These are phyloP conservation scores for Diophrys sp. DNA, from an alignment of 73 alveolate genomes.

Conservation along the genomic window DNA sequence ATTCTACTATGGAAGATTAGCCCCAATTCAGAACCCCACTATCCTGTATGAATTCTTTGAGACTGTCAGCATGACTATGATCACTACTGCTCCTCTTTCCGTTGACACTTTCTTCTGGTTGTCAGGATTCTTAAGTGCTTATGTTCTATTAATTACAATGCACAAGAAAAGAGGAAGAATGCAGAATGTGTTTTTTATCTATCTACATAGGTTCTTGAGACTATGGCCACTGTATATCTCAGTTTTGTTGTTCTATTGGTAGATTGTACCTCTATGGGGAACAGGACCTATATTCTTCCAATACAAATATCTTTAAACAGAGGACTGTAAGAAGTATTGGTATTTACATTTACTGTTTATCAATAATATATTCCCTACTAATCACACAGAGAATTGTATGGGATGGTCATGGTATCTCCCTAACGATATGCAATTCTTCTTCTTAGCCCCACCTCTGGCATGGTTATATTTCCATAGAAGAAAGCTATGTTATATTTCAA, in stretches of 20 bases:
- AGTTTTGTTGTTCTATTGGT: background rate
- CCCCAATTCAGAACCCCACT: background rate
- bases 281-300: conserved; percentile 10
- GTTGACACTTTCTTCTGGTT: conserved; percentile 40
- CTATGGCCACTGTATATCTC: background rate
- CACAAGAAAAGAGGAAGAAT: background rate
- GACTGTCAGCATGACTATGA: background rate
- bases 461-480: conserved; percentile 4
- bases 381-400: conserved; percentile 1
- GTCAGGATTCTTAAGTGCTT: conserved; percentile 47
- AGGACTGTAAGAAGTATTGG: conserved; percentile 51
- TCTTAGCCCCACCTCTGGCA: conserved; percentile 7
- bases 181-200: background rate
- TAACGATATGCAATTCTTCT: conserved; percentile 41
- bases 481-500: background rate
- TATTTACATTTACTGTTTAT: conserved; percentile 52
- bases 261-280: background rate
- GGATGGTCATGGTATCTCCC: conserved; percentile 33
- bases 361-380: conserved; percentile 60
- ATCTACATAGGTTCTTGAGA: conserved; percentile 24
- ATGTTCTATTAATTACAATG: background rate
- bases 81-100: conserved; percentile 28
- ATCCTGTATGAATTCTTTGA: background rate
- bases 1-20: background rate
- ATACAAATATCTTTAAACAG: background rate